These are phyloP conservation scores for Inonotus obliquus DNA, from an alignment of 1,284 basidiomycete species.

Conservation along the genomic window DNA sequence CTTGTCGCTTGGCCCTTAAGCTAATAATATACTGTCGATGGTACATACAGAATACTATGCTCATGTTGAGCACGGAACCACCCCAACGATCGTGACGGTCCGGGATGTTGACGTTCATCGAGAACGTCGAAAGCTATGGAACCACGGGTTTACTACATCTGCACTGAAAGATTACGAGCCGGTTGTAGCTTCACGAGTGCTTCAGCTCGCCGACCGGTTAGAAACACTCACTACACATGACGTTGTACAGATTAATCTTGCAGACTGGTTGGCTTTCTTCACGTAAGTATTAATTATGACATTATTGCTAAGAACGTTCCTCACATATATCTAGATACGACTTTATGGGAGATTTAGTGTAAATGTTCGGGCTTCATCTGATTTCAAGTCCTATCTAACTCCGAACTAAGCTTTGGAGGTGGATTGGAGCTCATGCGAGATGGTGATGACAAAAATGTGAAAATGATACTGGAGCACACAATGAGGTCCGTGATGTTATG, in stretches of 20 bases:
- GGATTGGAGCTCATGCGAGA: conserved; percentile 17
- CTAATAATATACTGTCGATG: background rate
- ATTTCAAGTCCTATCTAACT: background rate
- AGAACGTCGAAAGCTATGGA: conserved; percentile 38
- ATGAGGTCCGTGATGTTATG: conserved; percentile 7
- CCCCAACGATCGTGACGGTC: conserved; percentile 12
- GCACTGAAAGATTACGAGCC: conserved; percentile 37
- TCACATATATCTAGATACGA: conserved; percentile 27
- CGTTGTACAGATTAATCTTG: conserved; percentile 26
- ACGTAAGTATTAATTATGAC: background rate
- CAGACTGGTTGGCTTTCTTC: conserved; percentile 33
- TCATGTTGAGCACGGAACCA: conserved; percentile 7
- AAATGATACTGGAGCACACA: conserved; percentile 15
- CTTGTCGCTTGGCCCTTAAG: conserved; percentile 13
- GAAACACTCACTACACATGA: conserved; percentile 9
- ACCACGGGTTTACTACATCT: conserved; percentile 34
- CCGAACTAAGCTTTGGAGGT: conserved; percentile 24
- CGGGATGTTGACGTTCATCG: conserved; percentile 34
- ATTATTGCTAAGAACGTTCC: background rate
- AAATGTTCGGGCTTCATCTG: background rate
- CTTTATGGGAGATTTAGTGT: conserved; percentile 36
- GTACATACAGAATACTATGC: background rate
- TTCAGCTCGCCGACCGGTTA: conserved; percentile 32
- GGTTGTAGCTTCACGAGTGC: conserved; percentile 29
- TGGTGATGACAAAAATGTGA: conserved; percentile 20